Base-by-base conservation (phyloP, 176 grass and related monocot species). In the Tillandsia leiboldiana region DNA sequence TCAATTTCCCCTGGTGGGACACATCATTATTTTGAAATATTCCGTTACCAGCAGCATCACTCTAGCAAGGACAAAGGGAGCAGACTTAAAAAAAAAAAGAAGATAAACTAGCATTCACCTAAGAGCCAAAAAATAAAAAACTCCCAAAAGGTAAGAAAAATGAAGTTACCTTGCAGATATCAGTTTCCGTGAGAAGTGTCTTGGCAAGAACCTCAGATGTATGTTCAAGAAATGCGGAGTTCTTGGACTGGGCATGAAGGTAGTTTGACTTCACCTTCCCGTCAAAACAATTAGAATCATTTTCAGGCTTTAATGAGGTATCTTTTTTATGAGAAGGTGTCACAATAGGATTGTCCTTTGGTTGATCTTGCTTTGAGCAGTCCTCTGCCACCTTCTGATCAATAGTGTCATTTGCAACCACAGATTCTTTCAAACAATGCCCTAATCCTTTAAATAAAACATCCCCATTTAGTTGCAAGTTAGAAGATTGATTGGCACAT, bases 371-470 rank as follows among this genome's bases (percentile, higher is more conserved):
- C 64, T 75, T 76, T 65, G 69, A 49, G 69, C 48, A 51, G 26
- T 53, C 71, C 66, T 83, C 77, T 71, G 62, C 53, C 51, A 68
- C 27, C 54, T 66, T 78, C n/a, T 54, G 29, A 26, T 77, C 53
- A 67, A 12, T 63, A 33, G 2, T 29, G 63, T 65, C 28, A 51
- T n/a, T 78, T 73, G 26, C 70, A 73, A 29, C 64, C 49, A 51
- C 48, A 69, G 69, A 53, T 48, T 72, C 72, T 72, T 12, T 53
- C 51, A 54, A 57, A 20, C 68, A 76, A 26, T 78, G 75, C 2
- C 68, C 50, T 63, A 71, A n/a, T 69, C 72, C 56, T 65, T 49
- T 64, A 51, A 50, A 70, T 51, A 72, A 72, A 77, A 51, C 26
- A 68, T 58, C 72, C 73, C 50, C 2, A 17, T 80, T 67, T 66